Evolutionary conservation across 192 early-diverging fungal genomes (phyloP).

Genomic region (Umbelopsis vinacea): DNA sequence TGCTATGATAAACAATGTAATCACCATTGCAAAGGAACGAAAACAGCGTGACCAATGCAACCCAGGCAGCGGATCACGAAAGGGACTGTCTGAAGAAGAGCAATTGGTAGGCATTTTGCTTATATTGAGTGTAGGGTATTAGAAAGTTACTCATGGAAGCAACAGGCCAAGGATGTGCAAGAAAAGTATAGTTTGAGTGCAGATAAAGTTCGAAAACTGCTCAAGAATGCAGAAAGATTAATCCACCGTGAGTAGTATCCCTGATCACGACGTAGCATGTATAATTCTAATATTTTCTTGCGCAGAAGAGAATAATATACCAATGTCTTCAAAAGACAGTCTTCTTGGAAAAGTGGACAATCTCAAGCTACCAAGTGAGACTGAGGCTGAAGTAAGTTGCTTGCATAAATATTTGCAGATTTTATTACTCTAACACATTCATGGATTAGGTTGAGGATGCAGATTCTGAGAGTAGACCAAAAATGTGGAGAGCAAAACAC

Average conservation of each 20-base stretch:
- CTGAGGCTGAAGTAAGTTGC: neutral
- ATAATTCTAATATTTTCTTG: neutral
- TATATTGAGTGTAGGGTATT: neutral
- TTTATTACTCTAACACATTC: too few relatives aligned
- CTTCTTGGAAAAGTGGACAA: constrained; percentile 22
- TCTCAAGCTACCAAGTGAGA: constrained; percentile 10
- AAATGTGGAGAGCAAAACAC: constrained; percentile 66
- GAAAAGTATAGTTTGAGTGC: constrained; percentile 59
- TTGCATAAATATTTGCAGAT: too few relatives aligned
- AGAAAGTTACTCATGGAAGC: neutral
- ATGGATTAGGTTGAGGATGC: constrained; percentile 27
- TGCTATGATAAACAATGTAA: constrained; percentile 39
- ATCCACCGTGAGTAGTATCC: constrained; percentile 27
- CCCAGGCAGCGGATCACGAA: constrained; percentile 20
- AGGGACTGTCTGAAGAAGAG: constrained; percentile 42
- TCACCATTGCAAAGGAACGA: constrained; percentile 25
- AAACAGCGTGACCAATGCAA: constrained; percentile 21
- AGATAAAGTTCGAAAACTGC: constrained; percentile 51
- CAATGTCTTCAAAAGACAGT: constrained; percentile 1
- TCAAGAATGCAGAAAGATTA: constrained; percentile 49
- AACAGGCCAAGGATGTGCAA: constrained; percentile 56
- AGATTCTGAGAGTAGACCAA: constrained; percentile 40
- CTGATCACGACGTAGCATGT: neutral
- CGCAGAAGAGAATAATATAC: neutral
- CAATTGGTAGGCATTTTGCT: constrained; percentile 42